These are phyloP conservation scores for Ophioceras dolichostomum DNA, from an alignment of 2,329 filamentous ascomycete species.

Conservation along the genomic window DNA sequence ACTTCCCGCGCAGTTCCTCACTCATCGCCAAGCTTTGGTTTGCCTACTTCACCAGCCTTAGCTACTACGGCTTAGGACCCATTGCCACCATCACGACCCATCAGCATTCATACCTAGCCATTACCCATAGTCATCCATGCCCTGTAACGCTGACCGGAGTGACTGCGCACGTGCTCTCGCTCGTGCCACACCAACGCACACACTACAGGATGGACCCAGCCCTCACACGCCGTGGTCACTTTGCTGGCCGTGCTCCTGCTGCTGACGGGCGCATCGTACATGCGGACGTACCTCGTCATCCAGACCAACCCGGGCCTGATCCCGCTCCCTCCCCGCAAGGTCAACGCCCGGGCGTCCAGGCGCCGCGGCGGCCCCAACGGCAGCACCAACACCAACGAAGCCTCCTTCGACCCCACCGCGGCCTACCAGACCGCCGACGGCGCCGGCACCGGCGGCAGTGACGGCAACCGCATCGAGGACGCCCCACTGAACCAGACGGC, in stretches of 20 bases:
- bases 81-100: not conserved
- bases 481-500: too few relatives aligned
- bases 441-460: slow-evolving; percentile 3
- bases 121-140: not conserved
- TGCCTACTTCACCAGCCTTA: slow-evolving; percentile 38
- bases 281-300: slow-evolving; percentile 58
- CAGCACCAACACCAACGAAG: slow-evolving; percentile 3
- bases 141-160: not conserved
- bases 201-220: not conserved
- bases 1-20: too few relatives aligned
- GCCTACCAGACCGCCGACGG: slow-evolving; percentile 11
- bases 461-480: too few relatives aligned
- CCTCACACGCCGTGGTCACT: slow-evolving; percentile 39
- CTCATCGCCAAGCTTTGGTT: too few relatives aligned
- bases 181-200: not conserved
- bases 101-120: not conserved
- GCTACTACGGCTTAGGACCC: slow-evolving; percentile 41
- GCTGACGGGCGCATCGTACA: slow-evolving; percentile 49
- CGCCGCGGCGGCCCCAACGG: slow-evolving; percentile 10
- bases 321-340: slow-evolving; percentile 38
- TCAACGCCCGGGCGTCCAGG: slow-evolving; percentile 12
- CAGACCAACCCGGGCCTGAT: slow-evolving; percentile 62
- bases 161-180: not conserved
- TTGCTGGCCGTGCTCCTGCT: slow-evolving; percentile 54
- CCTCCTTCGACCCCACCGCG: not conserved